Evolutionary conservation across 768 basidiomycete species (phyloP).

Genomic region (Scleroderma citrinum): DNA sequence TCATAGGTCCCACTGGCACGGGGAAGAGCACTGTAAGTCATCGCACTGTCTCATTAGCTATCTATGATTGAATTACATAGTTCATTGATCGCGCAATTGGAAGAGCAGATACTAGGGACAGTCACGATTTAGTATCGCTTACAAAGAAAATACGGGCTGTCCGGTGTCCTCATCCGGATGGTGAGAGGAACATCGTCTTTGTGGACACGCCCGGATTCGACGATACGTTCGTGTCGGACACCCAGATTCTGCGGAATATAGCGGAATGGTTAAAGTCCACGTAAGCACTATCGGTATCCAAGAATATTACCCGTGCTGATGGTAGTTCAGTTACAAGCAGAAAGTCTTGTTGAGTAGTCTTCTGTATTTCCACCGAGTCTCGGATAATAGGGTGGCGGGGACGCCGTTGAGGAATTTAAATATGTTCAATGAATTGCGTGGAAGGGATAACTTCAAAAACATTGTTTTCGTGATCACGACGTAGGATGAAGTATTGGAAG

Average conservation of each 20-base stretch:
- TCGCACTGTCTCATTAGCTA: no score
- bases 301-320: background rate
- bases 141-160: slow-evolving; percentile 18
- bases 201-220: slow-evolving; percentile 20
- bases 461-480: slow-evolving; percentile 31
- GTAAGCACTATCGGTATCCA: slow-evolving; percentile 10
- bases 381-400: no score
- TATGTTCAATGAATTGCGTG: slow-evolving; percentile 20
- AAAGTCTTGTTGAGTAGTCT: slow-evolving; percentile 24
- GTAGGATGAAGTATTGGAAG: slow-evolving; percentile 23
- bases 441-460: slow-evolving; percentile 22
- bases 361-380: slow-evolving; percentile 30
- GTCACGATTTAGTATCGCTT: slow-evolving; percentile 16
- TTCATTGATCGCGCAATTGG: background rate
- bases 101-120: background rate
- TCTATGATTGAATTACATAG: background rate
- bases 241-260: slow-evolving; percentile 21
- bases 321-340: slow-evolving; percentile 17
- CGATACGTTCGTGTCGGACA: slow-evolving; percentile 17
- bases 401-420: no score
- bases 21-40: slow-evolving; percentile 24
- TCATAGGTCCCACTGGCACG: no score
- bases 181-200: slow-evolving; percentile 15
- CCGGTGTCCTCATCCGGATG: slow-evolving; percentile 13
- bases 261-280: slow-evolving; percentile 21